Percentiles rank a stretch among this genome's conserved stretches.
Evolutionary conservation across 805 yeast species (phyloP).

Genomic region (Nakazawaea holstii): DNA sequence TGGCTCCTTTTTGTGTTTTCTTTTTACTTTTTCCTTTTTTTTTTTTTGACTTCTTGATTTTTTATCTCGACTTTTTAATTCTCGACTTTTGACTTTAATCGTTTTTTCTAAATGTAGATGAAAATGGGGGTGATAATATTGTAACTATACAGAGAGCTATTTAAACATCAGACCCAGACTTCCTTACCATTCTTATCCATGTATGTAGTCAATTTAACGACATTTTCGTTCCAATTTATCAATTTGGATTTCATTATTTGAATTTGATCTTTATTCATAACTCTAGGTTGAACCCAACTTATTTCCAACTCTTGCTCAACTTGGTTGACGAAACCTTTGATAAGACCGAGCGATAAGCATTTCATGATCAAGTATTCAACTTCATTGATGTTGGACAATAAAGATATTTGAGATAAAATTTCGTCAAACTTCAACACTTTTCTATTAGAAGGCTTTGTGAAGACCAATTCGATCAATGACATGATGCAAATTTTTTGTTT

Average conservation of each 20-base stretch:
- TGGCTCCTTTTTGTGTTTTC: too few species aligned
- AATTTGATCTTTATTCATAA: slow-evolving; percentile 79
- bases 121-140: neutral
- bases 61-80: too few species aligned
- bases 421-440: slow-evolving; percentile 70
- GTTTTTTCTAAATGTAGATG: neutral
- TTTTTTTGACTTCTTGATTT: too few species aligned
- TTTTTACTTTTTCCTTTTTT: too few species aligned
- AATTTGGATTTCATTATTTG: slow-evolving; percentile 68
- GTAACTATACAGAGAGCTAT: neutral
- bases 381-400: slow-evolving; percentile 54
- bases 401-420: slow-evolving; percentile 63
- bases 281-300: slow-evolving; percentile 95
- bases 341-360: slow-evolving; percentile 76
- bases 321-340: slow-evolving; percentile 90
- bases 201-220: slow-evolving; percentile 55
- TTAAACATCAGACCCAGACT: slow-evolving; percentile 44
- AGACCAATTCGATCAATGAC: slow-evolving; percentile 85
- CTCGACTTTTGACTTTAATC: too few species aligned
- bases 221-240: slow-evolving; percentile 73
- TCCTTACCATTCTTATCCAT: slow-evolving; percentile 58
- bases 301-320: slow-evolving; percentile 72
- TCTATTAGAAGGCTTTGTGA: slow-evolving; percentile 65
- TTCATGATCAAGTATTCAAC: slow-evolving; percentile 91
- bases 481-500: slow-evolving; percentile 89